These are phyloP conservation scores for Aspergillus conjunctus DNA, from an alignment of 495 filamentous ascomycete species.

Conservation along the genomic window DNA sequence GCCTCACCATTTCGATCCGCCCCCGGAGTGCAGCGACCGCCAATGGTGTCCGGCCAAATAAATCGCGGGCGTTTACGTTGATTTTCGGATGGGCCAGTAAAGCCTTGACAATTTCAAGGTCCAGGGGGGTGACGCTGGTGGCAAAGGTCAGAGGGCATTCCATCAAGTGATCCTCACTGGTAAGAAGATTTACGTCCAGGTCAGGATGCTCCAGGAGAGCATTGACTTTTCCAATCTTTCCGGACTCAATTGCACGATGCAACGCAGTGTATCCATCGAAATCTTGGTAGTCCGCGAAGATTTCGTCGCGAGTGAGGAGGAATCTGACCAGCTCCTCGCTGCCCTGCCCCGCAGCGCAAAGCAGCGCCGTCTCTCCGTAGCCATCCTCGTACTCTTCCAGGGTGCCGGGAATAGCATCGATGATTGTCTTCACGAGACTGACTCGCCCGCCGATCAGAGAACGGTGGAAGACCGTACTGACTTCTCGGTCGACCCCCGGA, in stretches of 20 bases:
- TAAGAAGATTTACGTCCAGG: neutral
- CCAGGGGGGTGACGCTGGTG: neutral
- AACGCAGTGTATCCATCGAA: neutral
- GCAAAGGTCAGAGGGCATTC: no score
- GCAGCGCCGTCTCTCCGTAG: neutral
- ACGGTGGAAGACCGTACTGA: neutral
- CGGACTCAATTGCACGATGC: no score
- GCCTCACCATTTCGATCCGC: neutral
- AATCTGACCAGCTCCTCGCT: neutral
- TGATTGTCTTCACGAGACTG: neutral
- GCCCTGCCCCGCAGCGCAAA: neutral
- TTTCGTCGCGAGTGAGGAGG: constrained; percentile 1
- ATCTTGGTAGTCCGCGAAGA: neutral
- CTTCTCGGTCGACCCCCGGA: no score
- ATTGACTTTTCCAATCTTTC: constrained; percentile 3
- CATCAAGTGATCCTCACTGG: neutral
- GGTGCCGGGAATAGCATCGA: neutral
- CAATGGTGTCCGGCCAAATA: neutral
- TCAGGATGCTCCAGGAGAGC: constrained; percentile 6
- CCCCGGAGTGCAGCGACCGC: neutral
- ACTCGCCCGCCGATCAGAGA: neutral
- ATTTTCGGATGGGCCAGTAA: constrained; percentile 6
- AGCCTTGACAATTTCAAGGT: neutral
- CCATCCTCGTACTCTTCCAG: no score
- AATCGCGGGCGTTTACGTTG: constrained; percentile 3